Evolutionary conservation across 2,329 filamentous ascomycete species (phyloP).

Genomic region (Paecilomyces sp.): DNA sequence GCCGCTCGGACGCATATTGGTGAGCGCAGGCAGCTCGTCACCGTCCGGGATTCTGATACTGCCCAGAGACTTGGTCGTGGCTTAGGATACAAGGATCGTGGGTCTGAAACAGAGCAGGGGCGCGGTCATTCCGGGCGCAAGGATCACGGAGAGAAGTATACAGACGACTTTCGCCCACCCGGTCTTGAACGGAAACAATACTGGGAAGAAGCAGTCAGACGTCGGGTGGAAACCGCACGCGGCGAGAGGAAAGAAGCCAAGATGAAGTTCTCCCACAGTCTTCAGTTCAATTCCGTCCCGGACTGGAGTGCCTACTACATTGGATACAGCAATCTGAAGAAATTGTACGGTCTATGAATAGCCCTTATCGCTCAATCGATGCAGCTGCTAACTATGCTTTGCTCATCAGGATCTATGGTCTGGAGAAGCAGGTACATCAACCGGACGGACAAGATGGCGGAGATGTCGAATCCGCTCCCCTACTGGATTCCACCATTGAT

Average conservation of each 20-base stretch:
- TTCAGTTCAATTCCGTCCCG: constrained; percentile 99
- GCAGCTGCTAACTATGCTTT: not conserved
- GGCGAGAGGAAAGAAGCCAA: constrained; percentile 57
- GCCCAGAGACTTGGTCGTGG: not conserved
- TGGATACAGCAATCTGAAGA: constrained; percentile 97
- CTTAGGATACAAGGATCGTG: not conserved
- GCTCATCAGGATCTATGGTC: constrained; percentile 72
- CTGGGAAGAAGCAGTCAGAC: constrained; percentile 28
- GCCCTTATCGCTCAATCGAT: not conserved
- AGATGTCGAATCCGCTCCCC: constrained; percentile 78
- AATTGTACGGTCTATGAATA: constrained; percentile 60
- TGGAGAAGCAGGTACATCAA: constrained; percentile 77
- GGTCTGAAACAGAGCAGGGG: not conserved
- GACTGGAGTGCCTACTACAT: constrained; percentile 99
- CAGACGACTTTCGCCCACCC: not conserved
- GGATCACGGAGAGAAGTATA: not conserved
- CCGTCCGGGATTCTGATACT: not conserved
- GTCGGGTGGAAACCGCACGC: constrained; percentile 11
- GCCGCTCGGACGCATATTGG: not conserved
- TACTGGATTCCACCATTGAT: constrained; percentile 61
- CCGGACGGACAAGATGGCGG: constrained; percentile 41
- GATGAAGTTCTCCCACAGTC: constrained; percentile 99
- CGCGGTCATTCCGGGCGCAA: not conserved
- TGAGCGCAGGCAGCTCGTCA: not conserved
- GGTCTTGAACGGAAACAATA: constrained; percentile 13